A percentile compares a stretch with the other conserved stretches of the same genome.
Conservation (phyloP, 2,329 filamentous ascomycete species). For the Aspergillus viridinutans region DNA sequence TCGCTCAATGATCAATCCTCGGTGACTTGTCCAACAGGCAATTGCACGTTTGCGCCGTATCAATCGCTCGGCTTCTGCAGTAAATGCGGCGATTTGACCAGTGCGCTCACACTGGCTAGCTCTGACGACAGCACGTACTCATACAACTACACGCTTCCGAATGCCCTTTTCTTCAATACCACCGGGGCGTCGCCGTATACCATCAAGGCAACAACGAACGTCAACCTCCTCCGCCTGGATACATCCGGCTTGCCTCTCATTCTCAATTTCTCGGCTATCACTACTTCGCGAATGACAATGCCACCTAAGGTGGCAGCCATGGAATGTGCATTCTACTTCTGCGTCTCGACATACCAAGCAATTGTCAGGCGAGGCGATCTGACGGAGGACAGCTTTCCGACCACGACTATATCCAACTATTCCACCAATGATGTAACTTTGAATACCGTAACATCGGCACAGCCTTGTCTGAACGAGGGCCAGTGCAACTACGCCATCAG, state of each 20-base stretch:
- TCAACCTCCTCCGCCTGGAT: slow-evolving; percentile 13
- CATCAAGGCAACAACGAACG: slow-evolving; percentile 17
- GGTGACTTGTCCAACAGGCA: slow-evolving; percentile 28
- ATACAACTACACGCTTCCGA: slow-evolving; percentile 19
- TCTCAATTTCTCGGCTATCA: slow-evolving; percentile 21
- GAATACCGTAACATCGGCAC: neutral
- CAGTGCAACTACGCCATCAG: slow-evolving; percentile 19
- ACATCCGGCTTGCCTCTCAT: slow-evolving; percentile 9
- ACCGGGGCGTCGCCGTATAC: slow-evolving; percentile 11
- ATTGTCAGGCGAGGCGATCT: slow-evolving; percentile 14
- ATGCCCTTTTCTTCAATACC: slow-evolving; percentile 14
- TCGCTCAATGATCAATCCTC: slow-evolving; percentile 13
- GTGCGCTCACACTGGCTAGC: slow-evolving; percentile 5
- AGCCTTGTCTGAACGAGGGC: slow-evolving; percentile 10
- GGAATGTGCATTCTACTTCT: slow-evolving; percentile 22
- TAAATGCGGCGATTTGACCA: slow-evolving; percentile 18
- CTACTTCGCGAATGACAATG: slow-evolving; percentile 11
- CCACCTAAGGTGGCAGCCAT: slow-evolving; percentile 15
- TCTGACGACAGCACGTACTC: neutral
- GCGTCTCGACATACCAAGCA: slow-evolving; percentile 19
- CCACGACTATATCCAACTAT: slow-evolving; percentile 10
- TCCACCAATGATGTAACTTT: neutral
- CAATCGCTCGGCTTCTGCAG: slow-evolving; percentile 30
- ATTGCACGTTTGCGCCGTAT: slow-evolving; percentile 28
- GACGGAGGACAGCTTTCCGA: slow-evolving; percentile 11